A percentile compares a stretch with the other conserved stretches of the same genome.
These are phyloP conservation scores for Cladobotryum mycophilum DNA, from an alignment of 2,329 filamentous ascomycete genomes.

Conservation along the genomic window DNA sequence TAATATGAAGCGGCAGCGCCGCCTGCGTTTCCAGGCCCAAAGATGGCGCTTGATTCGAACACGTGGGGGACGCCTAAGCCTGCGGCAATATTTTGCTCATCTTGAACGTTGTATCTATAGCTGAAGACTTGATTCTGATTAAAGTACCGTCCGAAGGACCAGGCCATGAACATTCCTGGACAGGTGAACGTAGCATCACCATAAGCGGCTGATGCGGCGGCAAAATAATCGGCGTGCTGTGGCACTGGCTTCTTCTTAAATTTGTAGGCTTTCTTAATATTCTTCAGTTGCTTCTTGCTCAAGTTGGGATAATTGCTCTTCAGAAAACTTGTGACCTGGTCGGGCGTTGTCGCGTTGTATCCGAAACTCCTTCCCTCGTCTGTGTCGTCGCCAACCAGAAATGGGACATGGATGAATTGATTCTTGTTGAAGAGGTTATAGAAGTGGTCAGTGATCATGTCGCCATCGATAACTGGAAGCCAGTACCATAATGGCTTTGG, in stretches of 20 bases:
- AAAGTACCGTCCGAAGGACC: conserved; percentile 4
- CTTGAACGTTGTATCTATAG: conserved; percentile 45
- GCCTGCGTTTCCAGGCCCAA: conserved; percentile 33
- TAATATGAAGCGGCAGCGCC: conserved; percentile 30
- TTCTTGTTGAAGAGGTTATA: conserved; percentile 34
- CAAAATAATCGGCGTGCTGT: conserved; percentile 38
- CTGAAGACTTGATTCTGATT: conserved; percentile 30
- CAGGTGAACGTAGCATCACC: conserved; percentile 42
- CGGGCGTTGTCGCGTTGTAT: conserved; percentile 27
- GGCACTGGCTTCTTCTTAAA: conserved; percentile 28
- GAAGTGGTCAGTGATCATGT: conserved; percentile 36
- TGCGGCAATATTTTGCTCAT: conserved; percentile 25
- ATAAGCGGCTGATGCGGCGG: conserved; percentile 35
- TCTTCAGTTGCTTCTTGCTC: conserved; percentile 26
- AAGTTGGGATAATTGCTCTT: conserved; percentile 42
- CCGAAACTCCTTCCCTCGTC: conserved; percentile 44
- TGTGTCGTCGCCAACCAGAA: conserved; percentile 39
- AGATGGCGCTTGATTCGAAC: conserved; percentile 42
- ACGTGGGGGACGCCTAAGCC: conserved; percentile 45
- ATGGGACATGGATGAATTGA: conserved; percentile 37
- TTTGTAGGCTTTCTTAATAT: conserved; percentile 34
- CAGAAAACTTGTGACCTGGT: conserved; percentile 35
- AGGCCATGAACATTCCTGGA: conserved; percentile 26
- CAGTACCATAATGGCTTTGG: conserved; percentile 40
- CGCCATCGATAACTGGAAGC: conserved; percentile 45